These are phyloP conservation scores for Sporothrix variecibatus DNA, from an alignment of 2,329 filamentous ascomycete genomes.

Conservation along the genomic window DNA sequence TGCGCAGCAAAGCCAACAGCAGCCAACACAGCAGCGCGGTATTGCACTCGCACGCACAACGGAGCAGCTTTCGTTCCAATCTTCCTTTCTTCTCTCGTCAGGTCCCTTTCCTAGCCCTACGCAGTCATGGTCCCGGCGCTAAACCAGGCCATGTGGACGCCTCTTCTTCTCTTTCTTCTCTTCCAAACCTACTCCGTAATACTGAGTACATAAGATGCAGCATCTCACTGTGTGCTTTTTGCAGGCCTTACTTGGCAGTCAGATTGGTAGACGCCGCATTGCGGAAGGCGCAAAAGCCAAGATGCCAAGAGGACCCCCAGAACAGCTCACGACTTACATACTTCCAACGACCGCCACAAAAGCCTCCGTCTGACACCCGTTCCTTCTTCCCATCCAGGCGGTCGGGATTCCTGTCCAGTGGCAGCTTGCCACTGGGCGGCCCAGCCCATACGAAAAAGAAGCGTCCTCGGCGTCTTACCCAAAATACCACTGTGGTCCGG, in stretches of 20 bases:
- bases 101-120: conserved; percentile 12
- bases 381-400: background rate
- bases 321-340: background rate
- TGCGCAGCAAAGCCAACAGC: no score
- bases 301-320: background rate
- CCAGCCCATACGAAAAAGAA: background rate
- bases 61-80: background rate
- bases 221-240: no score
- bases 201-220: no score
- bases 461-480: background rate
- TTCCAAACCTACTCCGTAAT: no score
- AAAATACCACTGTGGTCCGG: background rate
- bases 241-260: no score
- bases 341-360: background rate
- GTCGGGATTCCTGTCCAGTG: background rate
- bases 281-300: conserved; percentile 1
- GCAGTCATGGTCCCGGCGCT: conserved; percentile 12
- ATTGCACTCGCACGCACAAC: background rate
- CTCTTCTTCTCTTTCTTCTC: background rate
- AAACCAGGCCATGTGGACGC: background rate
- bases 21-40: background rate
- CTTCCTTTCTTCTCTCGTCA: background rate
- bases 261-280: background rate
- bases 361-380: background rate
- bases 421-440: background rate